Conservation (phyloP, 164 flowering plant genomes). For the grape (Vitis vinifera) region DNA sequence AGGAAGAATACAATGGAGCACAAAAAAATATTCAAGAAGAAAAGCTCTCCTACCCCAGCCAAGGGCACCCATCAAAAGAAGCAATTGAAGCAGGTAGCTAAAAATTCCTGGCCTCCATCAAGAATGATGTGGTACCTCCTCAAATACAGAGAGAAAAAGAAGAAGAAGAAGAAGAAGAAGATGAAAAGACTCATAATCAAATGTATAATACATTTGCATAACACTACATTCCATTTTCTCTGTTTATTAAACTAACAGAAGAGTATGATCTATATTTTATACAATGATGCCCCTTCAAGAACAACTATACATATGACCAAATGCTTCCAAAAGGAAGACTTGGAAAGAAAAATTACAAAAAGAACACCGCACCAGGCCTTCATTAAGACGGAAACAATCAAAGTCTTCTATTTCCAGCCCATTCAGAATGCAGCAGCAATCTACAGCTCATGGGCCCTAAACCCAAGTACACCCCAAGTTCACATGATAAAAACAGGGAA, state of each 20-base stretch:
- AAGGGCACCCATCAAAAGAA: background rate
- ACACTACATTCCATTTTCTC: background rate
- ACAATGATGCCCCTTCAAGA: background rate
- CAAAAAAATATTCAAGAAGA: too few relatives aligned
- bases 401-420: conserved; percentile 3
- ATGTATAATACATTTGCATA: background rate
- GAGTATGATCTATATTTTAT: background rate
- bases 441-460: conserved; percentile 7
- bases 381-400: background rate
- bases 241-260: background rate
- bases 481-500: conserved; percentile 3
- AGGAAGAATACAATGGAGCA: too few relatives aligned
- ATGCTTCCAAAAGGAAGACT: background rate
- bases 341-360: background rate
- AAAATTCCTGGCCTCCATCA: background rate
- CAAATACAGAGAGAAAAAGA: background rate
- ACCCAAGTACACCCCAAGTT: background rate
- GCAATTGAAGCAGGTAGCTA: background rate
- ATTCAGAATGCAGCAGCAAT: background rate
- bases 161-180: too few relatives aligned
- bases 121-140: conserved; percentile 4
- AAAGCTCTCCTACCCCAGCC: background rate
- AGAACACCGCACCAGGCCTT: background rate
- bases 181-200: background rate
- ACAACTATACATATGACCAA: background rate